Percentiles rank a stretch among this genome's conserved stretches.
Conservation (phyloP, 495 filamentous ascomycete species). For the Cercophora scortea region DNA sequence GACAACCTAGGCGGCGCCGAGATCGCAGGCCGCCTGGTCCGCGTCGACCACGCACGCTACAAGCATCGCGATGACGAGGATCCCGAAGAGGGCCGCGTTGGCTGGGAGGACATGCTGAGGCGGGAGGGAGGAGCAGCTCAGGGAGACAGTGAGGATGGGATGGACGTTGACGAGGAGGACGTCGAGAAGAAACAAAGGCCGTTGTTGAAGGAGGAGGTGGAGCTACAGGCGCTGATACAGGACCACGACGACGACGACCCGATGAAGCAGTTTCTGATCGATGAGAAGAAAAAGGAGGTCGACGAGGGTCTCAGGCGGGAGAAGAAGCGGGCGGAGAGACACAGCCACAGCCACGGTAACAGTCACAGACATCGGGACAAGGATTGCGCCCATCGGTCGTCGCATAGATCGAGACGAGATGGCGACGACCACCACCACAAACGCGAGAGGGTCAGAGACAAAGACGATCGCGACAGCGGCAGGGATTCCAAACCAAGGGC, state of each 20-base stretch:
- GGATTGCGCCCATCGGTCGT: constrained; percentile 19
- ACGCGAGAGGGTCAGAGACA: constrained; percentile 7
- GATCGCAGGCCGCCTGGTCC: constrained; percentile 70
- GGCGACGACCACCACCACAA: constrained; percentile 4
- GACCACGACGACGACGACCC: constrained; percentile 94
- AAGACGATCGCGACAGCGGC: constrained; percentile 2
- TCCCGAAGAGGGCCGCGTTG: constrained; percentile 45
- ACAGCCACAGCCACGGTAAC: constrained; percentile 39
- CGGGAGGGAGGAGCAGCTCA: constrained; percentile 30
- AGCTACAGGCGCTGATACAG: constrained; percentile 64
- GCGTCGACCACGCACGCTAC: constrained; percentile 89
- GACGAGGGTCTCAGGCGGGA: constrained; percentile 55
- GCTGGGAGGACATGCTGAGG: constrained; percentile 38
- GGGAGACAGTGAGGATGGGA: constrained; percentile 29
- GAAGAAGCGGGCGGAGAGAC: constrained; percentile 30
- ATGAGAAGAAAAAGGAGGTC: constrained; percentile 85
- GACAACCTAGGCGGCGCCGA: constrained; percentile 87
- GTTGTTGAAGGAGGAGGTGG: constrained; percentile 56
- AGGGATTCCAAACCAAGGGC: neutral
- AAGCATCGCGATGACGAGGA: constrained; percentile 83
- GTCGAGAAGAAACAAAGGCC: constrained; percentile 30
- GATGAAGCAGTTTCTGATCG: constrained; percentile 84
- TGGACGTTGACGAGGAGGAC: constrained; percentile 27
- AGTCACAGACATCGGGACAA: constrained; percentile 25
- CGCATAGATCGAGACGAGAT: constrained; percentile 17